Evolutionary conservation across 441 rosid species (phyloP).

Genomic region (Viola pubescens): DNA sequence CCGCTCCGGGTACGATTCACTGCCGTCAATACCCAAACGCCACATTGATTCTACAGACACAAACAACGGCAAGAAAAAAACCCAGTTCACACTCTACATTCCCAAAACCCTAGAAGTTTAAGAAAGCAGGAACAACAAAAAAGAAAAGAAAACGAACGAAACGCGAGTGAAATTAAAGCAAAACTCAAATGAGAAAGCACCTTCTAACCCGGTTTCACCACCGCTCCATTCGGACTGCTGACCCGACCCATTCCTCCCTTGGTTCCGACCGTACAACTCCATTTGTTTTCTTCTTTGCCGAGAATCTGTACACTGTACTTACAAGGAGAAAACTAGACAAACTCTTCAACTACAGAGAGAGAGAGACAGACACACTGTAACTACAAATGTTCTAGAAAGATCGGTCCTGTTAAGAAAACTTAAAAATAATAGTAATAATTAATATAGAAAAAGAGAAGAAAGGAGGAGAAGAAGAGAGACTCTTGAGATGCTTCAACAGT

Average conservation of each 20-base stretch:
- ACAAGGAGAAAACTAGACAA: background rate
- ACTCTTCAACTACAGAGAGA: background rate
- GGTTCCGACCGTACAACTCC: slow-evolving; percentile 69
- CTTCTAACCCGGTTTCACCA: slow-evolving; percentile 55
- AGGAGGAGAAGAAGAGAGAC: slow-evolving; percentile 3
- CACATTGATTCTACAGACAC: slow-evolving; percentile 66
- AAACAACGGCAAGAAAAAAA: slow-evolving; percentile 6
- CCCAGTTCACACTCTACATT: slow-evolving; percentile 20
- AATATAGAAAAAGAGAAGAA: background rate
- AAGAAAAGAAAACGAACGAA: slow-evolving; percentile 8
- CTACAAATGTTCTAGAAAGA: slow-evolving; percentile 19
- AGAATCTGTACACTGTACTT: slow-evolving; percentile 31
- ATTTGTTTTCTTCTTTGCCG: slow-evolving; percentile 13
- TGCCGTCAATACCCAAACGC: slow-evolving; percentile 46
- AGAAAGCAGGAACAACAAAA: background rate
- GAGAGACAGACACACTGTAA: background rate
- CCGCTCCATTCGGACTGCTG: slow-evolving; percentile 47
- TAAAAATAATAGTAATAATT: slow-evolving; percentile 19
- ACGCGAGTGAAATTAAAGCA: slow-evolving; percentile 19
- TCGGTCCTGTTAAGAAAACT: slow-evolving; percentile 7
- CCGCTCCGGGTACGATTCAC: slow-evolving; percentile 69
- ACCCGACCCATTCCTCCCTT: slow-evolving; percentile 42
- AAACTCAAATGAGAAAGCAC: slow-evolving; percentile 21
- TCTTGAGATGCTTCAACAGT: background rate
- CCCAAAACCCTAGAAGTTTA: slow-evolving; percentile 32